Percentiles rank a stretch among this genome's conserved stretches.
These are phyloP conservation scores for Linnemannia zychae DNA, from an alignment of 192 early-diverging fungal species.

Conservation along the genomic window DNA sequence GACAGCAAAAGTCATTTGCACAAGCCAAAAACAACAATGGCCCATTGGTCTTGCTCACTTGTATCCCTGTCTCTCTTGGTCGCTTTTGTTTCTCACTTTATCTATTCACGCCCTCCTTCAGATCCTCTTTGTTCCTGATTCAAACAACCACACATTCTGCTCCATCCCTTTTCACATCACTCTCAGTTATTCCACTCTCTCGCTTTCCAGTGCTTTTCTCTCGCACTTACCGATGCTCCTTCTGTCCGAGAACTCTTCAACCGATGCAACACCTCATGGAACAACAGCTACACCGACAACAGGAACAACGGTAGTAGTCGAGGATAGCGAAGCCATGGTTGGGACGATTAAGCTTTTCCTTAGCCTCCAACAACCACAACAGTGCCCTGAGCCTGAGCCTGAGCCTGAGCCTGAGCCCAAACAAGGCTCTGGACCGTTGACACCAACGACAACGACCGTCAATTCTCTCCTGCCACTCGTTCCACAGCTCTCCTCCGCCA, in stretches of 20 bases:
- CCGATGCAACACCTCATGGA: background rate
- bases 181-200: background rate
- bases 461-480: background rate
- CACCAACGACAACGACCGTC: too few relatives aligned
- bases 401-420: too few relatives aligned
- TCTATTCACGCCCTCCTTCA: too few relatives aligned
- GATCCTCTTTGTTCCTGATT: background rate
- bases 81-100: too few relatives aligned
- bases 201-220: background rate
- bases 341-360: background rate
- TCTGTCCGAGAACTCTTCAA: background rate
- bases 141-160: background rate
- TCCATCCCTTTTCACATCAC: background rate
- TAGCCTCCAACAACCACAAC: background rate
- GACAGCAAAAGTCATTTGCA: too few relatives aligned
- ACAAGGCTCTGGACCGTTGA: too few relatives aligned
- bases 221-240: background rate
- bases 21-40: too few relatives aligned
- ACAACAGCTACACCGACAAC: background rate
- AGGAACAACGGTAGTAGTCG: background rate
- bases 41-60: too few relatives aligned
- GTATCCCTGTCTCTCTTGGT: too few relatives aligned
- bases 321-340: background rate
- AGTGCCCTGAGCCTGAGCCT: background rate
- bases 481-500: conserved; percentile 9